Percentiles rank a stretch among this genome's conserved stretches.
Evolutionary conservation across 352 stramenopile genomes (phyloP).

Genomic region (Phytophthora multivora): DNA sequence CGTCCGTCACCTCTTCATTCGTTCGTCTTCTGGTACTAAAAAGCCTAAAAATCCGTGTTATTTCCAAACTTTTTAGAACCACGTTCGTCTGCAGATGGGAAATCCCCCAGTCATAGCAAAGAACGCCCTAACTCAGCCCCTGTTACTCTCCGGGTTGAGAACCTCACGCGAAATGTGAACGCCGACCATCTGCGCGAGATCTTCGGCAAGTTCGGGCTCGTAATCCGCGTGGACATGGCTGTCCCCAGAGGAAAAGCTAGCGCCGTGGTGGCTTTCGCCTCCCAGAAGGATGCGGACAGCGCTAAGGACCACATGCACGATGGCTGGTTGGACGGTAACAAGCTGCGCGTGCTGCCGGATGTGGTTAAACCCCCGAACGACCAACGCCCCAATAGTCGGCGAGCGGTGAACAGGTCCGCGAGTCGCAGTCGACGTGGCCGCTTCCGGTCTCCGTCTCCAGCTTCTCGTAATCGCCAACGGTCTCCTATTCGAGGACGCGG

Average conservation of each 20-base stretch:
- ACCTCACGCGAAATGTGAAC: constrained; percentile 87
- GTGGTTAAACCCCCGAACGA: constrained; percentile 11
- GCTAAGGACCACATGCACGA: constrained; percentile 84
- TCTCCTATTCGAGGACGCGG: constrained; percentile 19
- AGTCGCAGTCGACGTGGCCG: constrained; percentile 23
- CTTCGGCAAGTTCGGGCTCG: constrained; percentile 85
- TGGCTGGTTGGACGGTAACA: constrained; percentile 83
- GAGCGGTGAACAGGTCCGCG: constrained; percentile 22
- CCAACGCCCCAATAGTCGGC: not conserved
- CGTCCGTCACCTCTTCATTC: not conserved
- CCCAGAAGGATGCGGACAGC: constrained; percentile 50
- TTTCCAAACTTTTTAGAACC: not conserved
- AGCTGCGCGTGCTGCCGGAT: constrained; percentile 59
- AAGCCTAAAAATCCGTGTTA: not conserved
- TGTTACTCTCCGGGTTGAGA: constrained; percentile 69
- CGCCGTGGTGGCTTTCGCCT: constrained; percentile 68
- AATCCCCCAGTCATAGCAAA: not conserved
- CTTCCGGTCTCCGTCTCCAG: constrained; percentile 24
- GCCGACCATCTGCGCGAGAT: constrained; percentile 84
- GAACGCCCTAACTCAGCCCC: constrained; percentile 25
- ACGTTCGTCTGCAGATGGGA: constrained; percentile 6
- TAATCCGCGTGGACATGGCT: constrained; percentile 61
- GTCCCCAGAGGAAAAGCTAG: constrained; percentile 39
- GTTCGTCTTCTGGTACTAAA: not conserved
- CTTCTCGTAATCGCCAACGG: constrained; percentile 19